Evolutionary conservation across 371 early-diverging fungal genomes (phyloP), one percentile per base, ranked within the genome.

Genomic region (Mucor sp.): DNA sequence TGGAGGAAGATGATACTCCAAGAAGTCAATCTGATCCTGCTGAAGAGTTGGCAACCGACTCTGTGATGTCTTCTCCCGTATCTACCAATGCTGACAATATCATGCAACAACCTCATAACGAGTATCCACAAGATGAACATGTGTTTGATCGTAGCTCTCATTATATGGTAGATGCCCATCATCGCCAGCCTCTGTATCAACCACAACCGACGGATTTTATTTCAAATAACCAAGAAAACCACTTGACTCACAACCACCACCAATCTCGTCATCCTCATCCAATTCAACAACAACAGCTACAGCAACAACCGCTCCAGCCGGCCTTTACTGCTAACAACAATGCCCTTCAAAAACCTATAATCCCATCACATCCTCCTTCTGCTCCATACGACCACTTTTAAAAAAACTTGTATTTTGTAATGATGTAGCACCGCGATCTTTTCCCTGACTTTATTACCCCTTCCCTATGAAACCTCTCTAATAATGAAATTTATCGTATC

Each of bases 41-140:
- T 23, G 50, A 50, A 50, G 63, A 50, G 14, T 55, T 27, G 47
- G 47, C 23, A 17, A 32, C 55, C 14, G 63, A 63, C 33, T 55
- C 58, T n/a, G 57, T 39, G 12, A 63, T 63, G n/a, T 39, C 61
- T 30, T 61, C 61, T 30, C 47, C 61, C 25, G 47, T 28, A 7
- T 28, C 56, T 56, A 56, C 32, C 32, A 56, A 12, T 12, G 25
- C 21, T 50, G 50, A 50, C 0, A 50, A 11, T 12, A 50, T 25
- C 12, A 50, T 50, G 50, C 50, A 50, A 12, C 50, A 50, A 9
- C 50, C 50, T 23, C 50, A 25, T 11, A 25, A 23, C 23, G 21
- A 50, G 4, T 50, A 50, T 50, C 50, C 9, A 12, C 50, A 25
- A 50, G 23, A 50, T 25, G 50, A 50, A 9, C 21, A 25, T 50